phyloP scores from a whole-genome alignment of 345 rosid species.

The Melaleuca alternifolia region DNA sequence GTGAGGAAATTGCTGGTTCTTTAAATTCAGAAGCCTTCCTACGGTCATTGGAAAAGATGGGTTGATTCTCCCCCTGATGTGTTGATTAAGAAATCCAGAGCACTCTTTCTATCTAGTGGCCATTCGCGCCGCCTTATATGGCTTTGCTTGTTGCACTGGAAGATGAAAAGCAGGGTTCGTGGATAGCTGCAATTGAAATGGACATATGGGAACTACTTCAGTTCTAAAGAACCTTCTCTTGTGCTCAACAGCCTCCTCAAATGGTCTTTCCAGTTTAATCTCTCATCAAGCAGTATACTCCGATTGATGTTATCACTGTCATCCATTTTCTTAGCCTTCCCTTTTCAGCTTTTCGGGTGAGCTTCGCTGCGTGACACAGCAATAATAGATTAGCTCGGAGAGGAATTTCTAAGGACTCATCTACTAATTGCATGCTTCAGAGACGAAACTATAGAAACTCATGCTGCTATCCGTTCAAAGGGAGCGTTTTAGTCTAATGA shows the following conservation, averaged over 20 bases:
- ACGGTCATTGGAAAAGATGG: background rate
- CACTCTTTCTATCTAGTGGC: background rate
- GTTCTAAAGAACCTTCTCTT: background rate
- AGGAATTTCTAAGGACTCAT: background rate
- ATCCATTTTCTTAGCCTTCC: background rate
- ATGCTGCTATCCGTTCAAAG: background rate
- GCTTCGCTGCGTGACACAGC: background rate
- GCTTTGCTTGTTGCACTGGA: background rate
- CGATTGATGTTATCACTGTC: background rate
- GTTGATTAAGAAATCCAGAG: background rate
- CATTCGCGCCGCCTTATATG: background rate
- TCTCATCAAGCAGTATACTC: background rate
- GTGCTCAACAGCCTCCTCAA: background rate
- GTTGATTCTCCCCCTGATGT: background rate
- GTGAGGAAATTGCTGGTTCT: background rate
- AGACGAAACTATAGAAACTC: background rate
- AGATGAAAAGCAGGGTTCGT: no score
- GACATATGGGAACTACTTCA: background rate
- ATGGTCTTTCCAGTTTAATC: background rate
- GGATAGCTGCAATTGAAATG: no score
- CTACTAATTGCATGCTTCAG: background rate
- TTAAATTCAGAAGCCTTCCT: background rate
- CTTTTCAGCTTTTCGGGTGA: background rate
- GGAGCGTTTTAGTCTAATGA: background rate
- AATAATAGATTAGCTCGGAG: background rate